phyloP scores from a whole-genome alignment of 257 asterid species.

The Penstemon barbatus region DNA sequence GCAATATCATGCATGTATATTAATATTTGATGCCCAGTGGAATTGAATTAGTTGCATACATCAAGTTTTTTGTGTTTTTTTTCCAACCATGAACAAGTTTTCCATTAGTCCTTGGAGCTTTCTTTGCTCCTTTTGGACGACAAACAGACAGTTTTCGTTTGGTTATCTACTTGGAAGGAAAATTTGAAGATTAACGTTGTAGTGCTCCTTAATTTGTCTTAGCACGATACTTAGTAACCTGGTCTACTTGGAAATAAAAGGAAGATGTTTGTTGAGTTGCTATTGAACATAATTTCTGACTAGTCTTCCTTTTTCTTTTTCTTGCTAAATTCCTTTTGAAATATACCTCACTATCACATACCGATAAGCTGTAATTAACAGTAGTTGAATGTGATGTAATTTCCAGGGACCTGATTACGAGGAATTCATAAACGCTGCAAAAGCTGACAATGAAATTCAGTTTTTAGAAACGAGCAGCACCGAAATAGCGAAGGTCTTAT shows the following conservation, averaged over 20 bases:
- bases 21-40: not conserved
- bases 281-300: not conserved
- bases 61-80: not conserved
- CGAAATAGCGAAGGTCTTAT: slow-evolving; percentile 63
- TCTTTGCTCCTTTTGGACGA: too few relatives aligned
- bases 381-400: not conserved
- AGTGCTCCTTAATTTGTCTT: too few relatives aligned
- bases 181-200: too few relatives aligned
- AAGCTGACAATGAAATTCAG: slow-evolving; percentile 73
- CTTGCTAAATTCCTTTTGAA: too few relatives aligned
- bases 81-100: not conserved
- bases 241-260: not conserved
- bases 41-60: not conserved
- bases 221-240: not conserved
- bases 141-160: too few relatives aligned
- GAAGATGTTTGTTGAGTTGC: slow-evolving; percentile 12
- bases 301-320: not conserved
- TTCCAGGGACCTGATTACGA: slow-evolving; percentile 76
- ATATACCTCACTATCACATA: not conserved
- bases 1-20: not conserved
- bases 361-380: not conserved
- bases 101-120: not conserved
- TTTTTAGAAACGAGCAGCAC: slow-evolving; percentile 72
- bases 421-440: slow-evolving; percentile 77
- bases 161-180: too few relatives aligned